Conservation (phyloP, 331 rosid genomes). For the Phaseolus coccineus region DNA sequence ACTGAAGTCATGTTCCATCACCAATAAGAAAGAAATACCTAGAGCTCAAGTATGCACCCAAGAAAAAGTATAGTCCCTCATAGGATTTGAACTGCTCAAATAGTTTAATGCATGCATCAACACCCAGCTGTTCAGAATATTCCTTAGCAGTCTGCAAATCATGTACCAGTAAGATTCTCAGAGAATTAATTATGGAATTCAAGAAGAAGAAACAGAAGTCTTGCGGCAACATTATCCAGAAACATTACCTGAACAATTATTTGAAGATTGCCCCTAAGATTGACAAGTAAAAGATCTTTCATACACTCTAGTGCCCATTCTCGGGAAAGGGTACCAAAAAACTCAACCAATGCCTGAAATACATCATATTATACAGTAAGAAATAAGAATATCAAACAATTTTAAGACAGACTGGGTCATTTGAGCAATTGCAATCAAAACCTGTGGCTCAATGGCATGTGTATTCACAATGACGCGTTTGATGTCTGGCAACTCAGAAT, state of each 20-base stretch:
- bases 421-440: conserved; percentile 42
- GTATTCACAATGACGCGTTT: conserved; percentile 90
- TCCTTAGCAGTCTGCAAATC: conserved; percentile 88
- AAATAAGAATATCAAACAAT: conserved; percentile 26
- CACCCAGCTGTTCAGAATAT: conserved; percentile 95
- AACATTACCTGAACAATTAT: conserved; percentile 85
- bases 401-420: conserved; percentile 12
- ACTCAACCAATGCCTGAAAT: conserved; percentile 90
- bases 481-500: conserved; percentile 73
- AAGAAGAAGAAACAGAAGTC: neutral
- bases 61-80: conserved; percentile 94
- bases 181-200: conserved; percentile 9
- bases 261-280: conserved; percentile 97
- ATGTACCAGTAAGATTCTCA: conserved; percentile 25
- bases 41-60: conserved; percentile 92
- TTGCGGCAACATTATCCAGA: neutral
- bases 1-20: conserved; percentile 24
- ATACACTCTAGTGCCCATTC: conserved; percentile 99
- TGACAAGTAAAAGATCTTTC: conserved; percentile 96
- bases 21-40: conserved; percentile 63
- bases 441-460: conserved; percentile 98
- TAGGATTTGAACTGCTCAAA: conserved; percentile 97
- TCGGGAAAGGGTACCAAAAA: conserved; percentile 89
- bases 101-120: conserved; percentile 87
- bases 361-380: conserved; percentile 28